phyloP scores from a whole-genome alignment of 176 grass and related monocot species.

The Triticum turgidum region DNA sequence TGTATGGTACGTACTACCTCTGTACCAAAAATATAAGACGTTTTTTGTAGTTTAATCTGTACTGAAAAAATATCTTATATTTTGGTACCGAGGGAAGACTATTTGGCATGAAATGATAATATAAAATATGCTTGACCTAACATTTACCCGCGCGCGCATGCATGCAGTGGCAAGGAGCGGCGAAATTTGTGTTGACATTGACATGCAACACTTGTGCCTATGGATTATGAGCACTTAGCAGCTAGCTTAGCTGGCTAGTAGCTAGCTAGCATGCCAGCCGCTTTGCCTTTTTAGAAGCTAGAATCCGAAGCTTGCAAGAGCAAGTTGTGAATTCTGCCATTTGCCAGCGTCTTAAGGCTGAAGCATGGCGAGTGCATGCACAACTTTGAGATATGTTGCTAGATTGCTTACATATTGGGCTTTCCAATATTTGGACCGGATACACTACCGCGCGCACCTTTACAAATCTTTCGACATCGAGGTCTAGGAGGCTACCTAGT shows the following conservation, averaged over 20 bases:
- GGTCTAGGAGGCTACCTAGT: constrained; percentile 57
- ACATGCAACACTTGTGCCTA: not conserved
- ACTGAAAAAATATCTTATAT: too few relatives aligned
- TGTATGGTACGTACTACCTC: too few relatives aligned
- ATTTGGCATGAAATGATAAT: not conserved
- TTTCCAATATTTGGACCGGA: constrained; percentile 16
- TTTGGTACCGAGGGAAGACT: not conserved
- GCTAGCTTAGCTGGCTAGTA: not conserved
- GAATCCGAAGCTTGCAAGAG: not conserved
- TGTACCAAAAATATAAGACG: too few relatives aligned
- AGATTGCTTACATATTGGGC: not conserved
- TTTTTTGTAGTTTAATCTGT: too few relatives aligned
- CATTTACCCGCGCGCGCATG: not conserved
- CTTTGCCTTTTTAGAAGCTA: not conserved
- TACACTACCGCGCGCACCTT: constrained; percentile 30
- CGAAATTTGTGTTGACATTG: not conserved
- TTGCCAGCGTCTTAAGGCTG: not conserved
- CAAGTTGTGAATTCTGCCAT: not conserved
- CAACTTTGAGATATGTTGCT: constrained; percentile 12
- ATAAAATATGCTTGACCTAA: constrained; percentile 20
- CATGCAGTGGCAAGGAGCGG: not conserved
- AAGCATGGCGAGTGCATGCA: not conserved
- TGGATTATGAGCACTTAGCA: not conserved
- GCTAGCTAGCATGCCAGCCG: not conserved
- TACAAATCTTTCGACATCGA: constrained; percentile 34